Percentiles rank a stretch among this genome's conserved stretches.
These are phyloP conservation scores for Turritis glabra DNA, from an alignment of 345 rosid genomes.

Conservation along the genomic window DNA sequence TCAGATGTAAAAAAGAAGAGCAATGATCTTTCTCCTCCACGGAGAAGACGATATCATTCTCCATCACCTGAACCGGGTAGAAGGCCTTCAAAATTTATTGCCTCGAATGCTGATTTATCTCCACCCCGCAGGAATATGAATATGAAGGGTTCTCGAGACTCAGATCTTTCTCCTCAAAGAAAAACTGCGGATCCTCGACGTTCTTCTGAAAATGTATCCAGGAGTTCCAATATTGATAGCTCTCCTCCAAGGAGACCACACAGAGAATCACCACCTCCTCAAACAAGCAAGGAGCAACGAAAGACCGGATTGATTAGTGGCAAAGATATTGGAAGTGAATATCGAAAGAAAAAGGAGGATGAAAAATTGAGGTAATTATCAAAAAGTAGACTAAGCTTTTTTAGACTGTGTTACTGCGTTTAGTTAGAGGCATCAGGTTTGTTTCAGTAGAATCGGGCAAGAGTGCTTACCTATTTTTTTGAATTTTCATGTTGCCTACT, in stretches of 20 bases:
- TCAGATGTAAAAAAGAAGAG: slow-evolving; percentile 34
- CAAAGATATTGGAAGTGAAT: slow-evolving; percentile 57
- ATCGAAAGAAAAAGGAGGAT: slow-evolving; percentile 59
- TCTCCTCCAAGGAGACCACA: slow-evolving; percentile 63
- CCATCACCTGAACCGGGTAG: slow-evolving; percentile 37
- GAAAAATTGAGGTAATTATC: slow-evolving; percentile 55
- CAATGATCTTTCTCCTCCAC: slow-evolving; percentile 35
- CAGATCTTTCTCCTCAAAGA: slow-evolving; percentile 63
- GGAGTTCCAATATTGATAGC: slow-evolving; percentile 43
- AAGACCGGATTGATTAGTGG: slow-evolving; percentile 78
- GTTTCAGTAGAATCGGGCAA: not conserved
- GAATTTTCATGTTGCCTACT: not conserved
- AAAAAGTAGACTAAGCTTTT: not conserved
- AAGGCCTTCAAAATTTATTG: slow-evolving; percentile 23
- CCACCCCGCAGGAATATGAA: slow-evolving; percentile 39
- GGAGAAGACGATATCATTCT: slow-evolving; percentile 31
- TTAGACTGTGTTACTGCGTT: not conserved
- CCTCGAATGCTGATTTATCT: slow-evolving; percentile 43
- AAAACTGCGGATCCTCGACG: slow-evolving; percentile 32
- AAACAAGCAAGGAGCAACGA: slow-evolving; percentile 42
- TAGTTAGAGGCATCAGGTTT: slow-evolving; percentile 4
- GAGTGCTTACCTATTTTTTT: not conserved
- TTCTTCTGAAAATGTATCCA: slow-evolving; percentile 27
- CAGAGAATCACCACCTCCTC: slow-evolving; percentile 43
- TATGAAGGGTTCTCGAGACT: slow-evolving; percentile 29